These are phyloP conservation scores for Purshia tridentata DNA, from an alignment of 306 rosid species.

Conservation along the genomic window DNA sequence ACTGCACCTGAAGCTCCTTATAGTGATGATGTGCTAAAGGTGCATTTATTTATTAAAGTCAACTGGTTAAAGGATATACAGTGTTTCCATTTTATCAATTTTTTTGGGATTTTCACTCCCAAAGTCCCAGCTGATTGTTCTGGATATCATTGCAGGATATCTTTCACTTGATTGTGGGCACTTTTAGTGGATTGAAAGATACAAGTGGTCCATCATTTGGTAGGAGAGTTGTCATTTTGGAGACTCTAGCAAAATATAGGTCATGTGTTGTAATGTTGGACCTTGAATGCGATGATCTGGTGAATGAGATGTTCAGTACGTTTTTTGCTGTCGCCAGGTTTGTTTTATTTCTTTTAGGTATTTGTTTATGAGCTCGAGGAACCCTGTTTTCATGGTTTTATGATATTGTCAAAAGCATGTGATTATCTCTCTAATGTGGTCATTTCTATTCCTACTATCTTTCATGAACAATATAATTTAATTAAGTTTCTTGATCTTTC, in stretches of 20 bases:
- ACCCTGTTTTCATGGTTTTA: neutral
- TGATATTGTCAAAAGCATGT: slow-evolving; percentile 8
- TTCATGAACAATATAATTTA: neutral
- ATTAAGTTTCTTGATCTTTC: neutral
- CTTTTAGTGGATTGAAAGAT: slow-evolving; percentile 87
- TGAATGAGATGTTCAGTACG: slow-evolving; percentile 84
- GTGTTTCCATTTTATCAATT: slow-evolving; percentile 2
- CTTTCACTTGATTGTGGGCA: slow-evolving; percentile 82
- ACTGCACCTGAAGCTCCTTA: slow-evolving; percentile 99
- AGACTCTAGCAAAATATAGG: slow-evolving; percentile 96
- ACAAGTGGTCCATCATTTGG: slow-evolving; percentile 90
- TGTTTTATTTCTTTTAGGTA: slow-evolving; percentile 17
- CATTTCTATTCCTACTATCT: neutral
- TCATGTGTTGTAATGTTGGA: slow-evolving; percentile 99
- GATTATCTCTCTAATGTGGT: slow-evolving; percentile 2
- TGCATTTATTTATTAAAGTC: slow-evolving; percentile 29
- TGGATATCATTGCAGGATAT: slow-evolving; percentile 66
- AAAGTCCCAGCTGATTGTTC: slow-evolving; percentile 30
- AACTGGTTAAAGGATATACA: slow-evolving; percentile 23
- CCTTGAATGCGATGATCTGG: slow-evolving; percentile 95
- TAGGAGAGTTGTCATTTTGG: slow-evolving; percentile 93
- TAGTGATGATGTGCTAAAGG: slow-evolving; percentile 86
- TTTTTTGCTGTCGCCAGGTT: slow-evolving; percentile 92
- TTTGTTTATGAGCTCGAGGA: slow-evolving; percentile 4
- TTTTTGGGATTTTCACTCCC: slow-evolving; percentile 16